Base-by-base conservation (phyloP, 2,329 filamentous ascomycete species). In the Gliomastix tumulicola region DNA sequence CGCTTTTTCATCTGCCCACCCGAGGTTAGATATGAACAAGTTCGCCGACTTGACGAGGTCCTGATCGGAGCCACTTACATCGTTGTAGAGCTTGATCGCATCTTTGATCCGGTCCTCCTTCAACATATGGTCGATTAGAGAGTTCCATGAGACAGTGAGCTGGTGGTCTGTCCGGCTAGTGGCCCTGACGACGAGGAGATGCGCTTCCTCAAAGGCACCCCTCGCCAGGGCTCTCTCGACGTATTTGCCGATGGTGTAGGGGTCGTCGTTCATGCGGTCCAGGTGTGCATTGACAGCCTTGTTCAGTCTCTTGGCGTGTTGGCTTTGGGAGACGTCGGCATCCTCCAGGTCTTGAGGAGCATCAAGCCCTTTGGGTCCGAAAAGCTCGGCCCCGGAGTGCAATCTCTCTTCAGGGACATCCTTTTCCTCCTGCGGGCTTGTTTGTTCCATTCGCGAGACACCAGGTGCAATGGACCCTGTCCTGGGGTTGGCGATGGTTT, bases 1-100 rank as follows among this genome's bases (percentile, higher is more conserved):
- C 88, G 76, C 64, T 97, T 97, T 65, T 97, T 98, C 90, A 98
- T 97, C 84, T 87, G 47, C 23, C 11, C 13, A 28, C 13, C 25
- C n/a, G 17, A 16, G 25, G 25, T 28, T n/a, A 28, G 25, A 28
- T 7, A 28, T n/a, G 25, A 28, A 13, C 12, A 38, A 51, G n/a
- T n/a, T n/a, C n/a, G n/a, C n/a, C n/a, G n/a, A n/a, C n/a, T n/a
- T n/a, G n/a, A n/a, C n/a, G n/a, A n/a, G n/a, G n/a, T n/a, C n/a
- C n/a, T n/a, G n/a, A n/a, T n/a, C n/a, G n/a, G n/a, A n/a, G n/a
- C n/a, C n/a, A 41, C 68, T 44, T 57, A 85, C 84, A 58, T 97
- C 90, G 57, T 96, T 95, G 64, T 80, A 96, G n/a, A 88, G 67
- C 60, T 84, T 88, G 39, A 94, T 62, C 15, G 85, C 89, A 16